phyloP scores from a whole-genome alignment of 2,329 filamentous ascomycete genomes.

The Blastomyces parvus region DNA sequence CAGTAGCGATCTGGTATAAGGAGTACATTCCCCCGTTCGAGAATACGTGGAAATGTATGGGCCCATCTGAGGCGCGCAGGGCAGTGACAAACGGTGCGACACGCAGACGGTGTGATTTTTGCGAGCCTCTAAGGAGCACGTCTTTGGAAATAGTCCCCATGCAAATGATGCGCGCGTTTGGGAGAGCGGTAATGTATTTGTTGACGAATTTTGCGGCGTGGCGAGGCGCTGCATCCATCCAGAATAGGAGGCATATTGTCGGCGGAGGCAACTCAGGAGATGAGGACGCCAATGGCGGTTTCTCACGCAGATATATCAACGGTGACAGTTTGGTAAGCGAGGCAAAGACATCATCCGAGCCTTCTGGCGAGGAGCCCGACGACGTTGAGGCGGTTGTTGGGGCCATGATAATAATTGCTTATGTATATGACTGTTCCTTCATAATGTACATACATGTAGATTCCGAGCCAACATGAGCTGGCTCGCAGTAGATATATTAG shows the following conservation, averaged over 20 bases:
- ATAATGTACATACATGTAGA: too few relatives aligned
- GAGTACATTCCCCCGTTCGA: slow-evolving; percentile 42
- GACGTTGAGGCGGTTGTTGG: not conserved
- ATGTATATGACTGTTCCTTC: not conserved
- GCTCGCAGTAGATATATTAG: not conserved
- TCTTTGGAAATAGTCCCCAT: slow-evolving; percentile 30
- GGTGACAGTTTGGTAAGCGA: slow-evolving; percentile 30
- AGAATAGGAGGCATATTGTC: slow-evolving; percentile 40
- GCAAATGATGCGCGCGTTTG: slow-evolving; percentile 36
- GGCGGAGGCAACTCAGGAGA: slow-evolving; percentile 12
- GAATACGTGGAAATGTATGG: slow-evolving; percentile 40
- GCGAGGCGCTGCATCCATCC: slow-evolving; percentile 39
- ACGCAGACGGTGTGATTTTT: slow-evolving; percentile 20
- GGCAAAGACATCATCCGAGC: slow-evolving; percentile 1
- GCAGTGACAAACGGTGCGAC: slow-evolving; percentile 30
- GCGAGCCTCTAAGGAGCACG: slow-evolving; percentile 20
- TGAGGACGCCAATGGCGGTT: not conserved
- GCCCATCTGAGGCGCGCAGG: slow-evolving; percentile 22
- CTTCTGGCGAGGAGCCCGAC: not conserved
- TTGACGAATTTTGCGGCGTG: slow-evolving; percentile 41
- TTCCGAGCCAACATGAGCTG: not conserved
- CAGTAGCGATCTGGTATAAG: slow-evolving; percentile 29
- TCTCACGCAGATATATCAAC: slow-evolving; percentile 33
- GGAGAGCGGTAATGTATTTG: slow-evolving; percentile 36
- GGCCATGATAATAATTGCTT: not conserved